Evolutionary conservation across 495 filamentous ascomycete species (phyloP).

Genomic region (Xylaria acuta): DNA sequence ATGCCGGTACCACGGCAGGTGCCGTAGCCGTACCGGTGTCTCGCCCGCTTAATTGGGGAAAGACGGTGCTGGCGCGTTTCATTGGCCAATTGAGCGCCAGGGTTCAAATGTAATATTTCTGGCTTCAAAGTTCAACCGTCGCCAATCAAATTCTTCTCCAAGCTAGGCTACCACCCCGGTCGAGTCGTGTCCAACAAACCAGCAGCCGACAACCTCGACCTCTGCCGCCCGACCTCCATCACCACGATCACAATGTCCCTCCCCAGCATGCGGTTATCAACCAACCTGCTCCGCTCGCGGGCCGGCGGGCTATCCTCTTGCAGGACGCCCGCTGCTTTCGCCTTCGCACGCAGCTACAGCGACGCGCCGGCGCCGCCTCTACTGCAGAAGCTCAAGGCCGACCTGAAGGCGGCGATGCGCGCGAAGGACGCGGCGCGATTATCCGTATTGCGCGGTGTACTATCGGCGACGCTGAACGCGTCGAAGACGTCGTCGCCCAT

Average conservation of each 20-base stretch:
- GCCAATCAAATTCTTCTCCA: conserved; percentile 3
- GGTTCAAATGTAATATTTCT: not conserved
- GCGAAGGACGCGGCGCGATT: conserved; percentile 62
- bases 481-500: conserved; percentile 62
- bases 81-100: conserved; percentile 13
- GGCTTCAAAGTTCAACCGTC: conserved; percentile 14
- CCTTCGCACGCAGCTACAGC: conserved; percentile 44
- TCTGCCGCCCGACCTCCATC: not conserved
- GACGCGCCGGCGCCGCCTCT: conserved; percentile 48
- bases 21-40: not conserved
- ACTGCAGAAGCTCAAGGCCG: conserved; percentile 55
- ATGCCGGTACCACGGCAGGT: not conserved
- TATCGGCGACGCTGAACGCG: conserved; percentile 61
- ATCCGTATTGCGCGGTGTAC: conserved; percentile 59
- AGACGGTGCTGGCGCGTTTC: not conserved
- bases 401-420: conserved; percentile 67
- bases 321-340: conserved; percentile 13
- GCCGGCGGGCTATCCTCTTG: not conserved
- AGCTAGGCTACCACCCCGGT: conserved; percentile 1
- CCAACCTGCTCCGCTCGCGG: conserved; percentile 25
- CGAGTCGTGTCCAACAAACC: not conserved
- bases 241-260: conserved; percentile 15
- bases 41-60: conserved; percentile 14
- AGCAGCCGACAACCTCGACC: not conserved
- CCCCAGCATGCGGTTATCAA: conserved; percentile 14